Conservation (phyloP, 495 filamentous ascomycete species). For the Parathielavia hyrcaniae region DNA sequence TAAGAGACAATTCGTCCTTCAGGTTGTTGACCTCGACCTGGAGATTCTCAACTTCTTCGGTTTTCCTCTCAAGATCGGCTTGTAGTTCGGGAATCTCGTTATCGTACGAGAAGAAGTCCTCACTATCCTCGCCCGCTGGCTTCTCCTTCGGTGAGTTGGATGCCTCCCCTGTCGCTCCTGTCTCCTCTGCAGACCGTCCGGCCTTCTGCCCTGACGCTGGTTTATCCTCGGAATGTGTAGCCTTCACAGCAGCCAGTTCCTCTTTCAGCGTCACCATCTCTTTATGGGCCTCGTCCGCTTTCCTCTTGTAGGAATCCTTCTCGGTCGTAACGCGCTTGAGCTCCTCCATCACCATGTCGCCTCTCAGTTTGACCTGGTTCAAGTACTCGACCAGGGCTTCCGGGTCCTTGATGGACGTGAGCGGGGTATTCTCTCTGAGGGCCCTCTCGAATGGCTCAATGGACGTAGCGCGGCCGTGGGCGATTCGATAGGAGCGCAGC, state of each 20-base stretch:
- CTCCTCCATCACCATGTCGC: slow-evolving; percentile 87
- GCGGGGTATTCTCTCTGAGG: slow-evolving; percentile 82
- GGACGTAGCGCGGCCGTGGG: slow-evolving; percentile 72
- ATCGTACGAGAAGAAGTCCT: slow-evolving; percentile 86
- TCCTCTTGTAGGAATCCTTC: slow-evolving; percentile 71
- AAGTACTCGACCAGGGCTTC: slow-evolving; percentile 85
- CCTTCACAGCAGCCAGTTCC: slow-evolving; percentile 33
- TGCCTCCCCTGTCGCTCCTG: slow-evolving; percentile 9
- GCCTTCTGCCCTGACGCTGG: slow-evolving; percentile 19
- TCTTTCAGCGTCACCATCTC: slow-evolving; percentile 49
- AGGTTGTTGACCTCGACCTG: slow-evolving; percentile 33
- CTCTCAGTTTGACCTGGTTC: slow-evolving; percentile 77
- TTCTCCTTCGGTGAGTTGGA: slow-evolving; percentile 30
- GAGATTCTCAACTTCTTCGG: slow-evolving; percentile 38
- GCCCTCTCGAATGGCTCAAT: slow-evolving; percentile 92
- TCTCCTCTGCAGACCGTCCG: not conserved
- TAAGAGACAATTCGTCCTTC: slow-evolving; percentile 40
- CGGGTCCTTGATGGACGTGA: slow-evolving; percentile 81
- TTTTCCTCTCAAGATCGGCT: slow-evolving; percentile 49
- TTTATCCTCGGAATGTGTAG: slow-evolving; percentile 28
- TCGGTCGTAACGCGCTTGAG: slow-evolving; percentile 81
- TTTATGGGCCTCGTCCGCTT: slow-evolving; percentile 62
- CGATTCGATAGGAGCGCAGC: slow-evolving; percentile 81
- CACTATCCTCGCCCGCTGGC: slow-evolving; percentile 45
- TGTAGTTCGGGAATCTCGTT: slow-evolving; percentile 62